Conservation (phyloP, 1,284 basidiomycete genomes). For the Leccinum fuscescens region DNA sequence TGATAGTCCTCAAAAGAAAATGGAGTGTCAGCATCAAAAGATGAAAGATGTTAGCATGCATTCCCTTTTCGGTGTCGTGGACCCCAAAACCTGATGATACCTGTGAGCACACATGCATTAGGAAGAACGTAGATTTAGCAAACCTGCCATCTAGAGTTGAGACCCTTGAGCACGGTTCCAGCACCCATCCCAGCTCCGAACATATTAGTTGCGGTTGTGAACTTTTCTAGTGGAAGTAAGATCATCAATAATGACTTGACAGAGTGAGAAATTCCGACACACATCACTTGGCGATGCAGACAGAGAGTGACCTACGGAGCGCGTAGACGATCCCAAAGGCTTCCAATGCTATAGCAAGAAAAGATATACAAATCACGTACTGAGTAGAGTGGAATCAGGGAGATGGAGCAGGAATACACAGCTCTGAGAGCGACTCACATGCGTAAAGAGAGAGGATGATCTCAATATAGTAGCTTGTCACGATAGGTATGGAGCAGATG, state of each 20-base stretch:
- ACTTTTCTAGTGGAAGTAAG: conserved; percentile 41
- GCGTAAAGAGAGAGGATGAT: too few relatives aligned
- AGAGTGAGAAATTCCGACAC: conserved; percentile 10
- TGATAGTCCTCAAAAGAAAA: conserved; percentile 47
- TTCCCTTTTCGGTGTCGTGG: conserved; percentile 46
- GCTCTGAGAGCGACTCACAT: conserved; percentile 29
- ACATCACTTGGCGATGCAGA: conserved; percentile 57
- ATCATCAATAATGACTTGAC: conserved; percentile 9
- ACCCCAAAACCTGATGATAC: conserved; percentile 56
- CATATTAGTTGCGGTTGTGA: conserved; percentile 44
- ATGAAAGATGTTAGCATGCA: conserved; percentile 26
- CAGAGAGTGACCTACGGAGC: conserved; percentile 61
- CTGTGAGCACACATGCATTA: conserved; percentile 9
- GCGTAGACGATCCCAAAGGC: conserved; percentile 64
- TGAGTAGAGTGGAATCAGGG: conserved; percentile 22
- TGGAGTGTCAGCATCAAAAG: conserved; percentile 13
- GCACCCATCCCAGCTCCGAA: conserved; percentile 54
- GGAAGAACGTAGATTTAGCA: conserved; percentile 26
- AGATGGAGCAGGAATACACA: conserved; percentile 1
- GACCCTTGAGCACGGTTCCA: conserved; percentile 46
- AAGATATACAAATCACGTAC: conserved; percentile 24
- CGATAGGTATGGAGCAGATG: too few relatives aligned
- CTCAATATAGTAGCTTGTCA: too few relatives aligned
- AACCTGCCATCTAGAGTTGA: conserved; percentile 72
- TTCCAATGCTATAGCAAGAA: conserved; percentile 56